Evolutionary conservation across 345 rosid genomes (phyloP), one percentile per base, ranked within the genome.

Genomic region (Citrus glauca): DNA sequence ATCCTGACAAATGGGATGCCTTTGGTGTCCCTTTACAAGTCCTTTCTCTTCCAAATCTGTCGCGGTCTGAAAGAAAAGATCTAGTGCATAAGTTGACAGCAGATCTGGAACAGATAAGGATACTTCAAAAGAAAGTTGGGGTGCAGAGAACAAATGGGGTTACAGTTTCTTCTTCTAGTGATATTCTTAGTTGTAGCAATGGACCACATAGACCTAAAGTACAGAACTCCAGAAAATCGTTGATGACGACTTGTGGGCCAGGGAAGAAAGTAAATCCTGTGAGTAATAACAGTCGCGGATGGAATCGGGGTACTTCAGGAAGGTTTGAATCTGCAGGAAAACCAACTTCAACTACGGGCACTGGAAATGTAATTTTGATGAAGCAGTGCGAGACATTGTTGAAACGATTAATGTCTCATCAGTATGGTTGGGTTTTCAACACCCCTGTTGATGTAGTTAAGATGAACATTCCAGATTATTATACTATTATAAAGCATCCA

Each of bases 401-500:
- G 76, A 88, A 86, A 70, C 89, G 93, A 40, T 64, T 96, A 71
- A 90, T 91, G 97, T 72, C 87, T 38, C 98, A 96, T 84, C 92
- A 88, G 60, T 90, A 77, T 85, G 88, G 89, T 62, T 94, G 99
- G 98, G 91, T 84, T 66, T 94, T 96, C 79, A 95, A 90, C 69
- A 77, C 78, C n/a, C 99, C 98, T 45, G 99, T 96, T 82, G 98
- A 96, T 85, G 88, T 85, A 33, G 91, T 84, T 78, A 87, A 85
- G 80, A 79, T 96, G 78, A 91, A 96, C 62, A 85, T 96, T 78
- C 99, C 98, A 0, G 99, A 94, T 85, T 96, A 96, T 81, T 88
- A 82, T 72, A 85, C 80, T 17, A 84, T 94, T 71, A 91, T 96
- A 79, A 91, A 92, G 84, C 86, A 90, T 45, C 98, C 99, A 50